Evolutionary conservation across 371 early-diverging fungal genomes (phyloP).

Genomic region (Mortierella sp.): DNA sequence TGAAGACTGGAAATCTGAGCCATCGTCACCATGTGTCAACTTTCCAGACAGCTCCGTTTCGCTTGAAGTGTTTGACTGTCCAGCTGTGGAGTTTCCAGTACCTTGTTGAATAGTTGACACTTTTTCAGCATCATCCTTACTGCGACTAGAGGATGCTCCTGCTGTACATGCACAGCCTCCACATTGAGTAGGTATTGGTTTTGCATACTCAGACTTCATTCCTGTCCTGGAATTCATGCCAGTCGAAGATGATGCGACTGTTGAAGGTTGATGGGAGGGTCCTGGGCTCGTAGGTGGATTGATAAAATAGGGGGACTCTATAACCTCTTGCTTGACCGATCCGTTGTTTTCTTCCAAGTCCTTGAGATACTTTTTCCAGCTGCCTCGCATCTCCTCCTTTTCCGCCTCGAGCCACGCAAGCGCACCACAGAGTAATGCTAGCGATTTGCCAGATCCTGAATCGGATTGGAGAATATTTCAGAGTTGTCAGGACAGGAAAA

Average conservation of each 20-base stretch:
- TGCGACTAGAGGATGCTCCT: background rate
- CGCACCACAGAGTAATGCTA: constrained; percentile 64
- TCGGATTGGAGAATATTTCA: too few species aligned
- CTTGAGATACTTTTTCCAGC: constrained; percentile 18
- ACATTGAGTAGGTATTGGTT: background rate
- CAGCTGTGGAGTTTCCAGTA: too few species aligned
- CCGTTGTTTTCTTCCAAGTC: background rate
- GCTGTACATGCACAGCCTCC: background rate
- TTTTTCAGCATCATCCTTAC: background rate
- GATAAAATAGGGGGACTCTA: constrained; percentile 34
- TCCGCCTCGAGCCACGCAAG: constrained; percentile 53
- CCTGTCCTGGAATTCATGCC: background rate
- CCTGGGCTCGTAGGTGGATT: background rate
- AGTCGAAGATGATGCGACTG: background rate
- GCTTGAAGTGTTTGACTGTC: too few species aligned
- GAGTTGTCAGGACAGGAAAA: too few species aligned
- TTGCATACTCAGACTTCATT: background rate
- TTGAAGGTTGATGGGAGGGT: background rate
- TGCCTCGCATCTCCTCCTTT: constrained; percentile 45
- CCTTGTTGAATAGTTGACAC: background rate
- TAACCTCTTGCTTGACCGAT: constrained; percentile 1
- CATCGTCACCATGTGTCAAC: background rate
- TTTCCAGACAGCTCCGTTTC: too few species aligned
- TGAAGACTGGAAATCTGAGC: constrained; percentile 6
- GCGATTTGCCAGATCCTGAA: constrained; percentile 68